phyloP scores from a whole-genome alignment of 257 asterid species.

The Jacaranda mimosifolia region DNA sequence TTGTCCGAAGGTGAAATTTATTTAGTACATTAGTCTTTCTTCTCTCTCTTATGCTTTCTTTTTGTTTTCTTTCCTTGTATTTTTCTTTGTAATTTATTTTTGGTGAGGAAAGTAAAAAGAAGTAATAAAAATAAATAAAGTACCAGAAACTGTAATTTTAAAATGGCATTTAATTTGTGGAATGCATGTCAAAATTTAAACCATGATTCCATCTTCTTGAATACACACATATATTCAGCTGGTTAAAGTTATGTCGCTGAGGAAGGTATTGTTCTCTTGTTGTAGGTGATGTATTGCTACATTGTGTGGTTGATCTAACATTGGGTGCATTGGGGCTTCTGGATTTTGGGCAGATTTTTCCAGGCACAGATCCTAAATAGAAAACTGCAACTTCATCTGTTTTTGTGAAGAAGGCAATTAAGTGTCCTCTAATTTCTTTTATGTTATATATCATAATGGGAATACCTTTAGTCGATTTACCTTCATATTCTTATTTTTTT shows the following conservation, averaged over 20 bases:
- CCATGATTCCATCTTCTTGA: background rate
- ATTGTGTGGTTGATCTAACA: conserved; percentile 80
- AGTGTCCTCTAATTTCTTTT: conserved; percentile 28
- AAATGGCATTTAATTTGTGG: background rate
- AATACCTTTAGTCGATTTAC: background rate
- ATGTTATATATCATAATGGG: background rate
- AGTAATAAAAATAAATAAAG: too few species aligned
- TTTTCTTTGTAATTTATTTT: background rate
- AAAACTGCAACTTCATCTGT: conserved; percentile 78
- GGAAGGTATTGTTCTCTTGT: background rate
- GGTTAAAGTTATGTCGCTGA: conserved; percentile 12
- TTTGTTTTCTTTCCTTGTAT: too few species aligned
- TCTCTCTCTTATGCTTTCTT: too few species aligned
- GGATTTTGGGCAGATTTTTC: conserved; percentile 77
- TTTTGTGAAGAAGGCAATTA: conserved; percentile 72
- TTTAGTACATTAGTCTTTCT: background rate
- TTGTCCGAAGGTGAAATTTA: background rate
- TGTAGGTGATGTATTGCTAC: too few species aligned
- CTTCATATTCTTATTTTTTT: background rate
- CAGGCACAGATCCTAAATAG: conserved; percentile 81
- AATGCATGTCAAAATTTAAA: too few species aligned
- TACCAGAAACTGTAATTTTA: background rate
- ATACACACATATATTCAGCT: too few species aligned
- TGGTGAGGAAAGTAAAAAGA: background rate
- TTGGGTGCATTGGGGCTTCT: conserved; percentile 81